Conservation (phyloP, 805 yeast genomes). For the Metschnikowia noctiluminum region DNA sequence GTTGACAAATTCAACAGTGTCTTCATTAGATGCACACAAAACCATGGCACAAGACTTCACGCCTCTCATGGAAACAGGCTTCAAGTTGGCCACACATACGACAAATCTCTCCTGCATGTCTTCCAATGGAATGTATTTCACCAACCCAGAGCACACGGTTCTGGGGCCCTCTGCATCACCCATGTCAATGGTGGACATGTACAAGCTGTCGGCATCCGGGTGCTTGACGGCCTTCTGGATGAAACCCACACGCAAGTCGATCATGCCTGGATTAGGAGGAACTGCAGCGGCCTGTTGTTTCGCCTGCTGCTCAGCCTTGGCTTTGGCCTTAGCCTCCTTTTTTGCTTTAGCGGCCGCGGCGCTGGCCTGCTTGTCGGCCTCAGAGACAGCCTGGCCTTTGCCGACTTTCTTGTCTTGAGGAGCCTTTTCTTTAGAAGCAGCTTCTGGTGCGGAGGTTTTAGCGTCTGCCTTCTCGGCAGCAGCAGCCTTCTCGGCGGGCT, state of each 20-base stretch:
- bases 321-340: constrained; percentile 60
- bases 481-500: constrained; percentile 31
- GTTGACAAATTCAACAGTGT: constrained; percentile 81
- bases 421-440: constrained; percentile 25
- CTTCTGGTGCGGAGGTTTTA: constrained; percentile 39
- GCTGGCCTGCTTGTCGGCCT: constrained; percentile 41
- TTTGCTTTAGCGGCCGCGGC: constrained; percentile 64
- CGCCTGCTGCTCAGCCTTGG: constrained; percentile 49
- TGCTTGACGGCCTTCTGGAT: constrained; percentile 95
- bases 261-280: constrained; percentile 76
- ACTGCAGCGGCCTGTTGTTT: constrained; percentile 51
- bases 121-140: constrained; percentile 82
- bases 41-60: constrained; percentile 96
- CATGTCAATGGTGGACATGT: constrained; percentile 93
- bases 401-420: constrained; percentile 10
- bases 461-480: constrained; percentile 35
- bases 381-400: constrained; percentile 24
- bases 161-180: constrained; percentile 98
- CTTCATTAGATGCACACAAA: constrained; percentile 80
- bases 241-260: constrained; percentile 94
- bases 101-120: constrained; percentile 94
- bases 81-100: constrained; percentile 89
- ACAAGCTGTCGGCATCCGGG: constrained; percentile 96
- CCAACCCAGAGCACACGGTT: constrained; percentile 97
- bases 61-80: constrained; percentile 98